Percentiles rank a stretch among this genome's conserved stretches.
These are phyloP conservation scores for Penicillium thymicola DNA, from an alignment of 2,329 filamentous ascomycete species.

Conservation along the genomic window DNA sequence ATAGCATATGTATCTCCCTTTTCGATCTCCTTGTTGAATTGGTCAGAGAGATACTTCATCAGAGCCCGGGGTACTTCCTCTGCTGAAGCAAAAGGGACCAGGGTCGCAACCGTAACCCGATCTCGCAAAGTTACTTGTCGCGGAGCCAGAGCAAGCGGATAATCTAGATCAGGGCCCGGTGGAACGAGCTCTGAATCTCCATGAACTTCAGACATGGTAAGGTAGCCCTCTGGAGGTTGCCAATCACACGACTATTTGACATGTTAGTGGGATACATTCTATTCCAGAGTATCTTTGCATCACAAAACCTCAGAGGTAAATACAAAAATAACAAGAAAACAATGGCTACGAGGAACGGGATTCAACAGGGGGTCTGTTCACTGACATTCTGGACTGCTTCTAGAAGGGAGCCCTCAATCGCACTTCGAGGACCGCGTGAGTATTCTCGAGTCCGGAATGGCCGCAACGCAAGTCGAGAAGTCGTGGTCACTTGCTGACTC, in stretches of 20 bases:
- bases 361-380: conserved; percentile 14
- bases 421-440: conserved; percentile 43
- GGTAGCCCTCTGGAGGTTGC: conserved; percentile 18
- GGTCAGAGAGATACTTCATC: conserved; percentile 72
- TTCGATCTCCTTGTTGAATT: conserved; percentile 86
- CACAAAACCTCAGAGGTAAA: background rate
- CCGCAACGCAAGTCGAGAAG: conserved; percentile 32
- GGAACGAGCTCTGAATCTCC: conserved; percentile 32
- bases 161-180: conserved; percentile 40
- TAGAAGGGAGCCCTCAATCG: conserved; percentile 22
- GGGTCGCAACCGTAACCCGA: conserved; percentile 75
- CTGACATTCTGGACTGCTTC: conserved; percentile 28
- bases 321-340: conserved; percentile 1
- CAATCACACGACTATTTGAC: conserved; percentile 37
- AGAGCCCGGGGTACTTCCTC: conserved; percentile 72
- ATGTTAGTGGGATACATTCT: conserved; percentile 28
- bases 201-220: conserved; percentile 38
- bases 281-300: background rate
- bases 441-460: conserved; percentile 45
- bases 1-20: conserved; percentile 91
- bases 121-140: conserved; percentile 80
- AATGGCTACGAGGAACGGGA: conserved; percentile 4
- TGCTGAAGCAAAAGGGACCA: conserved; percentile 77
- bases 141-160: conserved; percentile 67
- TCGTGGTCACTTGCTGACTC: conserved; percentile 3